Conservation (phyloP, 2,329 filamentous ascomycete genomes). For the Phyllosticta ampelicida region DNA sequence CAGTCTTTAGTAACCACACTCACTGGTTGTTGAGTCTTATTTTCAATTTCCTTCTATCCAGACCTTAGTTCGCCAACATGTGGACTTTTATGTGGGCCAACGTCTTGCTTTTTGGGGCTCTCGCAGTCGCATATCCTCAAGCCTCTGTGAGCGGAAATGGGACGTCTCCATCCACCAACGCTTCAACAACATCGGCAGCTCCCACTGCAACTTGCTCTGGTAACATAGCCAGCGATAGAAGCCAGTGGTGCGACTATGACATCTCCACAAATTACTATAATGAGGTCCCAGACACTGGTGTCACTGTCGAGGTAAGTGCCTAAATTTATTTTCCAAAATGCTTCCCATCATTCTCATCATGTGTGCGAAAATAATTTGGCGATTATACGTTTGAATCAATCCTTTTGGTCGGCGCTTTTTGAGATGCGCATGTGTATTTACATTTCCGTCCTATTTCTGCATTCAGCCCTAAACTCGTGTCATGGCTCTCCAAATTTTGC, state of each 20-base stretch:
- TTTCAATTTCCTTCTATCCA: background rate
- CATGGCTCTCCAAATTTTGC: background rate
- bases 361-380: background rate
- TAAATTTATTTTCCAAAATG: background rate
- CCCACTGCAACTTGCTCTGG: slow-evolving; percentile 17
- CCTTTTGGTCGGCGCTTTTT: background rate
- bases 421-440: background rate
- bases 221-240: slow-evolving; percentile 21
- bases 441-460: background rate
- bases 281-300: slow-evolving; percentile 41
- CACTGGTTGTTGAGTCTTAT: background rate
- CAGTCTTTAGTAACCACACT: background rate
- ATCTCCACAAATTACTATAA: slow-evolving; percentile 44
- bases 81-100: background rate
- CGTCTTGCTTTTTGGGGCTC: background rate
- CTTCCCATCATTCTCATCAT: background rate
- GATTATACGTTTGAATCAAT: background rate
- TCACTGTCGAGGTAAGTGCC: slow-evolving; percentile 32
- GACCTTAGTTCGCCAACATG: background rate
- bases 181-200: background rate
- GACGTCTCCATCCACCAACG: background rate
- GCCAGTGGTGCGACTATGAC: slow-evolving; percentile 34
- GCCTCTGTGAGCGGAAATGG: background rate
- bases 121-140: background rate
- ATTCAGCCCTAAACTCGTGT: background rate